A percentile compares a stretch with the other conserved stretches of the same genome.
Evolutionary conservation across 345 rosid genomes (phyloP).

Genomic region (Gynandropsis gynandra): DNA sequence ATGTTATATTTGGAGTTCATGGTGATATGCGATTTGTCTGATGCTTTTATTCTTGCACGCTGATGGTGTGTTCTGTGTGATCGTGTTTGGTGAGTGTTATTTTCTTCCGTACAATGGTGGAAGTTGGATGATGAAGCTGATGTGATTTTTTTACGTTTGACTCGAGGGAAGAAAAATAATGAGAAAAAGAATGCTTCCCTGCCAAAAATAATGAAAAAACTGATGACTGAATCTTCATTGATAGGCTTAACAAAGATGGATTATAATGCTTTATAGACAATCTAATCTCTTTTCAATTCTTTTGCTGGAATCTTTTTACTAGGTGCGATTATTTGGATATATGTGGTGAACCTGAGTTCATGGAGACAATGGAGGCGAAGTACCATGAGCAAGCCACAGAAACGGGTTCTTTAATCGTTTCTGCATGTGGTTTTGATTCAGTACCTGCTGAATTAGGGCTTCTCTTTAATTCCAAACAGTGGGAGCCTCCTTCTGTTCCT

Average conservation of each 20-base stretch:
- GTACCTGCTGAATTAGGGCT: constrained; percentile 81
- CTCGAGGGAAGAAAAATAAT: too few relatives aligned
- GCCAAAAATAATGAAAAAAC: too few relatives aligned
- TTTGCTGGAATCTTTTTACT: background rate
- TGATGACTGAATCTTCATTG: background rate
- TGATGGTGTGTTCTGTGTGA: background rate
- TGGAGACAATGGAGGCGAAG: constrained; percentile 68
- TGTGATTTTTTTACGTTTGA: constrained; percentile 6
- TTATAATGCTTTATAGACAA: background rate
- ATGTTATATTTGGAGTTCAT: too few relatives aligned
- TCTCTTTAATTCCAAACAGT: constrained; percentile 71
- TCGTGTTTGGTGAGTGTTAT: background rate
- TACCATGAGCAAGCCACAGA: constrained; percentile 63
- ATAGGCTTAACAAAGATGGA: background rate
- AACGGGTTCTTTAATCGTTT: constrained; percentile 66
- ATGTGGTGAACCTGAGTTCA: constrained; percentile 89
- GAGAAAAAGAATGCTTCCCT: too few relatives aligned
- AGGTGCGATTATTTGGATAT: constrained; percentile 91
- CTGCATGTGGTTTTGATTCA: constrained; percentile 93
- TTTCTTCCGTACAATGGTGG: background rate
- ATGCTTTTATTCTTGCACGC: too few relatives aligned
- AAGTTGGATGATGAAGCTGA: constrained; percentile 1
- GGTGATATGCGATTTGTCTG: too few relatives aligned
- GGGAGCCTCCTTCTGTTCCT: constrained; percentile 61
- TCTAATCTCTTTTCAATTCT: too few relatives aligned